Conservation (phyloP, 805 yeast genomes). For the Pichia exigua region DNA sequence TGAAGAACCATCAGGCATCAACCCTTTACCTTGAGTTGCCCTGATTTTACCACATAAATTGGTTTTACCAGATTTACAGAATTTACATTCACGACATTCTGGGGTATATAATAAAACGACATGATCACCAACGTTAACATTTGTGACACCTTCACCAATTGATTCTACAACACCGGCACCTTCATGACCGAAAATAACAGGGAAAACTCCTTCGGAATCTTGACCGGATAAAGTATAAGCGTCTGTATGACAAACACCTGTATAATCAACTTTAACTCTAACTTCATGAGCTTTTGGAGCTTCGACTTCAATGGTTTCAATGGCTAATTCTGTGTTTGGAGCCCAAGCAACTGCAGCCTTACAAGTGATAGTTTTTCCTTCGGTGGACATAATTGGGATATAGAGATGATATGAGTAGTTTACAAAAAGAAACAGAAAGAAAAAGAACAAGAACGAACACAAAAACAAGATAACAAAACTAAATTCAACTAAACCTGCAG, state of each 20-base stretch:
- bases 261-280: slow-evolving; percentile 75
- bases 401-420: too few species aligned
- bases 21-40: slow-evolving; percentile 97
- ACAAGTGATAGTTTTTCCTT: slow-evolving; percentile 49
- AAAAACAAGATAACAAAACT: too few species aligned
- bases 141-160: slow-evolving; percentile 88
- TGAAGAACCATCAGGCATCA: slow-evolving; percentile 96
- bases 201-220: slow-evolving; percentile 96
- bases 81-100: slow-evolving; percentile 91
- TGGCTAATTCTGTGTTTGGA: slow-evolving; percentile 63
- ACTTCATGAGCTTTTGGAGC: slow-evolving; percentile 98
- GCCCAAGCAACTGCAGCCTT: slow-evolving; percentile 98
- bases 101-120: slow-evolving; percentile 95
- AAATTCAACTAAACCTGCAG: too few species aligned
- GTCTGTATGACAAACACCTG: slow-evolving; percentile 98
- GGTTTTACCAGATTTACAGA: slow-evolving; percentile 92
- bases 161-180: slow-evolving; percentile 97
- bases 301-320: slow-evolving; percentile 83
- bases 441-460: too few species aligned
- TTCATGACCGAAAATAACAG: slow-evolving; percentile 91
- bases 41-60: slow-evolving; percentile 93
- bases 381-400: neutral
- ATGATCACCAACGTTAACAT: slow-evolving; percentile 86
- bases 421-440: too few species aligned
- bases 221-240: slow-evolving; percentile 91